A percentile compares a stretch with the other conserved stretches of the same genome.
phyloP scores from a whole-genome alignment of 192 early-diverging fungal species.

The Lobosporangium transversale region DNA sequence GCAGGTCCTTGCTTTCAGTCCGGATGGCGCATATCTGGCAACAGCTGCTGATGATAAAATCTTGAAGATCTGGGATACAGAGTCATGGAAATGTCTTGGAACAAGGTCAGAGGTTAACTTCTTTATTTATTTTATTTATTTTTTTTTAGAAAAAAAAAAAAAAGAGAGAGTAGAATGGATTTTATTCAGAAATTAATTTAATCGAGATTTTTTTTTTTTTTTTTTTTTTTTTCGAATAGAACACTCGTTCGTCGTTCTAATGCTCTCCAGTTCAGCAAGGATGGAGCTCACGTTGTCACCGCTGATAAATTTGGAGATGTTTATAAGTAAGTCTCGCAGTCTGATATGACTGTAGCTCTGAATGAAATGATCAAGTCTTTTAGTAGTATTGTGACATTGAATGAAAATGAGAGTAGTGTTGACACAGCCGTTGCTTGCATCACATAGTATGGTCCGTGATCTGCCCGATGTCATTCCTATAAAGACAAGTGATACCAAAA shows the following conservation, averaged over 20 bases:
- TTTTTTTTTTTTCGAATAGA: slow-evolving; percentile 29
- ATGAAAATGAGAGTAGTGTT: too few species aligned
- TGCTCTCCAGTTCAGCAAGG: slow-evolving; percentile 72
- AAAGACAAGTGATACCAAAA: slow-evolving; percentile 41
- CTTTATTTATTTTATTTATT: too few species aligned
- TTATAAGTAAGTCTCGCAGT: slow-evolving; percentile 69
- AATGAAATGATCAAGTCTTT: too few species aligned
- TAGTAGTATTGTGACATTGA: too few species aligned
- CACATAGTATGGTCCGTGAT: slow-evolving; percentile 35
- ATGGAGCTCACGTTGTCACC: slow-evolving; percentile 70
- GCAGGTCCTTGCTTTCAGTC: slow-evolving; percentile 64
- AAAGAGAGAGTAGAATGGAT: too few species aligned
- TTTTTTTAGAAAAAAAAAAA: too few species aligned
- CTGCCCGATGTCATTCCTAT: slow-evolving; percentile 28
- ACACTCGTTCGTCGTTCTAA: slow-evolving; percentile 78
- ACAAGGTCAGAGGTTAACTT: too few species aligned
- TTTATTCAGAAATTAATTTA: too few species aligned
- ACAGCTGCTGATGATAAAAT: slow-evolving; percentile 74
- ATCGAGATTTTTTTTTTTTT: too few species aligned
- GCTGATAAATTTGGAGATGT: slow-evolving; percentile 99
- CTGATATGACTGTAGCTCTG: too few species aligned
- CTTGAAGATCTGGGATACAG: slow-evolving; percentile 72
- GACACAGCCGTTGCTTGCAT: not conserved
- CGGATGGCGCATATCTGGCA: slow-evolving; percentile 66
- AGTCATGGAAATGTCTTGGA: slow-evolving; percentile 63